Evolutionary conservation across 2,329 filamentous ascomycete species (phyloP), one percentile per base, ranked within the genome.

Genomic region (Huntiella bhutanensis): DNA sequence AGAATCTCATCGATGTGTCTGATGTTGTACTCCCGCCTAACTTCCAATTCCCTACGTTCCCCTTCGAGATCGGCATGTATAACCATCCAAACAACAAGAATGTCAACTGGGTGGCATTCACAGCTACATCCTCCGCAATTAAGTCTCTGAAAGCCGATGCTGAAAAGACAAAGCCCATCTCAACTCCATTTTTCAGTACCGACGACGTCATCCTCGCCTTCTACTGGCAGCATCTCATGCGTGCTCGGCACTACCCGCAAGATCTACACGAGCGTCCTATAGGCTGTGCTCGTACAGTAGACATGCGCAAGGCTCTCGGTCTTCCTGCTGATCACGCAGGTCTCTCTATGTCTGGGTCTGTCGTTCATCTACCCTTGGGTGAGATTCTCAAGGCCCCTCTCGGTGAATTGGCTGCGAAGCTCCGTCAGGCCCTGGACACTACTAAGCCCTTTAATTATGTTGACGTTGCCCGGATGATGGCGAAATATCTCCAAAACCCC

Each of bases 141-240:
- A 12, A 28, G 22, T 28, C 22, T 8, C 22, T 28, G 22, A 40
- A 40, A n/a, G n/a, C 16, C 13, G 7, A 8, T 13, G 11, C 37
- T 7, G 22, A 17, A 13, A 19, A 16, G 5, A 40, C n/a, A 5
- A 40, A 35, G 1, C 42, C 42, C 4, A 12, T 15, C 3, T n/a
- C 32, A 11, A 33, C 28, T 8, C 17, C 34, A 17, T 45, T 45
- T 28, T 19, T 45, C 17, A 39, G 35, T 8, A 45, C 43, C 12
- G 43, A 45, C n/a, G 43, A 45, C 19, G 36, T 28, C 19, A 32
- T 45, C 34, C 17, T 8, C n/a, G 34, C 43, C 11, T 33, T 39
- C 8, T 38, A 39, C 17, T 45, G 35, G 36, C 34, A 45, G n/a
- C 35, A 15, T 7, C 17, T 45, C 10, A 35, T 45, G 6, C 13